Evolutionary conservation across 352 stramenopile species (phyloP), one percentile per base, ranked within the genome.

Genomic region (Phytopythium aichiense): DNA sequence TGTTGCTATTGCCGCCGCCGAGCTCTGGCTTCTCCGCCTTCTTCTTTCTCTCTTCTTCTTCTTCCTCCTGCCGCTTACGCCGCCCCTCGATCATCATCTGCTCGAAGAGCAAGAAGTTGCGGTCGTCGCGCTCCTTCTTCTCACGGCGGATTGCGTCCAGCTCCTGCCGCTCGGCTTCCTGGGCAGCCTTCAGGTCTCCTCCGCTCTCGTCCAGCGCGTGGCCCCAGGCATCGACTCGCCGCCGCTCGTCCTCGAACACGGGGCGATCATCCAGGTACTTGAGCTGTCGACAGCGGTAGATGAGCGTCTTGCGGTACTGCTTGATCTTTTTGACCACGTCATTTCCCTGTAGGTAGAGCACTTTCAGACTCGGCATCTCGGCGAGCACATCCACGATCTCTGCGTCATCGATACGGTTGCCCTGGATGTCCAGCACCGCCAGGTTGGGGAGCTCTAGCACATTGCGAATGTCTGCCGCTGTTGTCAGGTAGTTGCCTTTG

Each of bases 281-380:
- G 55, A 93, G 80, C 45, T 88, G 76, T 18, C 79, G 80, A 43
- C 84, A 94, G 35, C 78, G 78, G 37, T 87, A 91, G 50, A 92
- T 65, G 28, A 94, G 48, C 45, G 82, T 92, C 59, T 94, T 94
- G 42, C 84, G 84, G 58, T 93, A 94, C 63, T 94, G 83, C 54
- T 91, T 91, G 66, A 94, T 85, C 58, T 92, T 77, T 69, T 93
- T 94, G n/a, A 93, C 82, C 22, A 93, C 84, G 40, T 91, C 82
- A 58, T 94, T 94, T 43, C 84, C 84, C 62, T 93, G 81, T 16
- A 94, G 66, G 57, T 94, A 94, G 20, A 94, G 63, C 40, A 94
- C 86, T 42, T 89, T 89, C n/a, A 94, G 74, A 38, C 88, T 88
- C 22, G 84, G 84, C 60, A 94, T 82, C 59, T 85, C 62, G 4